These are phyloP conservation scores for Vitis hybrid DNA, from an alignment of 177 flowering plant species.

Conservation along the genomic window DNA sequence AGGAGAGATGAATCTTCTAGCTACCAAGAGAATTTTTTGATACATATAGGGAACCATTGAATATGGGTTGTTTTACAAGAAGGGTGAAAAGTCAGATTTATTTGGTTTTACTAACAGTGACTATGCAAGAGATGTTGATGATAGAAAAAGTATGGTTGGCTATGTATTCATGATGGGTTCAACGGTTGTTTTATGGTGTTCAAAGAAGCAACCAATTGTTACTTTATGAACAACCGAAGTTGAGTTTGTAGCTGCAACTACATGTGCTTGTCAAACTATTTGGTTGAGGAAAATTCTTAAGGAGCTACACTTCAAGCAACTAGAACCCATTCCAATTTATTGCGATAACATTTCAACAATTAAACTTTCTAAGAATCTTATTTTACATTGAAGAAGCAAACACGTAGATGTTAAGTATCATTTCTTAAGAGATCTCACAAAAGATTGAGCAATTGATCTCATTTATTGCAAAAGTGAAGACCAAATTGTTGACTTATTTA, in stretches of 20 bases:
- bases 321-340: neutral
- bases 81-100: too few species aligned
- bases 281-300: neutral
- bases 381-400: neutral
- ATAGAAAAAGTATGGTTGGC: neutral
- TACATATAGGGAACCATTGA: too few species aligned
- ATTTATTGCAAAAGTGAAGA: slow-evolving; percentile 1
- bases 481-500: neutral
- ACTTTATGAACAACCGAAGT: too few species aligned
- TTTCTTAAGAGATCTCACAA: neutral
- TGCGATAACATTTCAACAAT: slow-evolving; percentile 2
- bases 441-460: neutral
- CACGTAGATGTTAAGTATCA: neutral
- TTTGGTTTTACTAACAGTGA: neutral
- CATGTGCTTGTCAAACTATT: neutral
- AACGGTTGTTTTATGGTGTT: too few species aligned
- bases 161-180: too few species aligned
- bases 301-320: neutral
- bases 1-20: too few species aligned
- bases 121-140: too few species aligned
- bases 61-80: too few species aligned
- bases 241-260: too few species aligned
- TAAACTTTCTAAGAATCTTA: neutral
- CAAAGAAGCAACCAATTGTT: too few species aligned
- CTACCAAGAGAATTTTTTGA: too few species aligned